A percentile compares a stretch with the other conserved stretches of the same genome.
phyloP scores from a whole-genome alignment of 2,329 filamentous ascomycete genomes.

The Thielaviopsis euricoi region DNA sequence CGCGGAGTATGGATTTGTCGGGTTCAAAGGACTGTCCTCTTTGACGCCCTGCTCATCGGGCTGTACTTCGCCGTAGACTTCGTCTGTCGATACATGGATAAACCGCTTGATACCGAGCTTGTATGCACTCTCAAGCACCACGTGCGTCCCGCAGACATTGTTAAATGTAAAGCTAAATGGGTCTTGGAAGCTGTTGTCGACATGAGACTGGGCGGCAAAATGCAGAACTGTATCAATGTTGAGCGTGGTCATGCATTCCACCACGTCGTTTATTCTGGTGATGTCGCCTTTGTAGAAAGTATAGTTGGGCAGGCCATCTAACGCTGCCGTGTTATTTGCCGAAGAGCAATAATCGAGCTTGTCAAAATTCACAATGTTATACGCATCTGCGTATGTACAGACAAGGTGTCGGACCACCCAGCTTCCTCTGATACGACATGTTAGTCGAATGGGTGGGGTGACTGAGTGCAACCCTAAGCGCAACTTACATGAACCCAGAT shows the following conservation, averaged over 20 bases:
- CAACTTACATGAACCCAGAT: conserved; percentile 65
- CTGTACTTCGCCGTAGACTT: conserved; percentile 69
- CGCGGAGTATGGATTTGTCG: conserved; percentile 69
- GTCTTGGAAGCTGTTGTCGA: conserved; percentile 69
- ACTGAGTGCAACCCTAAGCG: background rate
- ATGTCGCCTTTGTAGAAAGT: conserved; percentile 67
- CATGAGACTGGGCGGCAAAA: conserved; percentile 74
- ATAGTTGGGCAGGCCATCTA: conserved; percentile 56
- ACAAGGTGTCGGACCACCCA: conserved; percentile 70
- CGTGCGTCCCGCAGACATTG: conserved; percentile 74
- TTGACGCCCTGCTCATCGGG: conserved; percentile 54
- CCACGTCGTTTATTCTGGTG: conserved; percentile 52
- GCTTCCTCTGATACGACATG: conserved; percentile 46
- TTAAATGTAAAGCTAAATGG: conserved; percentile 67
- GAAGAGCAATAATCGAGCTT: conserved; percentile 73
- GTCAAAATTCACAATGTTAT: conserved; percentile 70
- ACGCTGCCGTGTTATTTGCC: conserved; percentile 58
- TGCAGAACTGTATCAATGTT: conserved; percentile 68
- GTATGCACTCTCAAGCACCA: conserved; percentile 60
- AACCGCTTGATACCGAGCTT: conserved; percentile 56
- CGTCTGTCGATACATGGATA: conserved; percentile 71
- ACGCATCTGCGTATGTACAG: conserved; percentile 53
- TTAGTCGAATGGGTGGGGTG: conserved; percentile 9
- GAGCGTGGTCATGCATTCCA: conserved; percentile 53
- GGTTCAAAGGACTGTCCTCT: conserved; percentile 58